Conservation (phyloP, 179 eudicot genomes). For the Beta lomatogona region DNA sequence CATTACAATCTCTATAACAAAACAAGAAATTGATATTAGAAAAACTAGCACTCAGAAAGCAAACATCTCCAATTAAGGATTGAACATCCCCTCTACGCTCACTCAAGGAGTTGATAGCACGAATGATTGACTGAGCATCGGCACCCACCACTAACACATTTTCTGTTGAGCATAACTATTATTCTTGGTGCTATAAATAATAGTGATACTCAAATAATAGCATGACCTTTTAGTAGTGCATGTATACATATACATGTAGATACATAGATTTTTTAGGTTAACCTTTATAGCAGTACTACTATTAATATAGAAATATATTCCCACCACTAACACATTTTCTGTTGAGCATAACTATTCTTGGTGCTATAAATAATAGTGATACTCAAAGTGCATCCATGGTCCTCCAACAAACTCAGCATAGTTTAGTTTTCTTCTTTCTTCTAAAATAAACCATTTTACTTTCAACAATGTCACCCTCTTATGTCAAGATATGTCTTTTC, state of each 20-base stretch:
- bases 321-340: background rate
- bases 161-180: no score
- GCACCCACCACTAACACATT: no score
- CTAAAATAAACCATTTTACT: background rate
- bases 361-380: constrained; percentile 10
- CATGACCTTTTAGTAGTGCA: constrained; percentile 5
- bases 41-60: no score
- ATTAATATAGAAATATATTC: background rate
- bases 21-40: no score
- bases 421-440: background rate
- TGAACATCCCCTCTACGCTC: no score
- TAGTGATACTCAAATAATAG: no score
- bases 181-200: no score
- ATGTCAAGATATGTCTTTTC: background rate
- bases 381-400: background rate
- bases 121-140: no score
- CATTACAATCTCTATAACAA: no score
- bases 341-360: background rate
- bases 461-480: background rate
- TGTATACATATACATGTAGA: background rate
- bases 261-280: background rate
- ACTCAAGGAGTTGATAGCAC: no score
- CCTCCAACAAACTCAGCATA: background rate
- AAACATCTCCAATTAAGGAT: no score
- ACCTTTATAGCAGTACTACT: background rate